Base-by-base conservation (phyloP, 1,139 yeast species). In the Tardiomyces blankii region DNA sequence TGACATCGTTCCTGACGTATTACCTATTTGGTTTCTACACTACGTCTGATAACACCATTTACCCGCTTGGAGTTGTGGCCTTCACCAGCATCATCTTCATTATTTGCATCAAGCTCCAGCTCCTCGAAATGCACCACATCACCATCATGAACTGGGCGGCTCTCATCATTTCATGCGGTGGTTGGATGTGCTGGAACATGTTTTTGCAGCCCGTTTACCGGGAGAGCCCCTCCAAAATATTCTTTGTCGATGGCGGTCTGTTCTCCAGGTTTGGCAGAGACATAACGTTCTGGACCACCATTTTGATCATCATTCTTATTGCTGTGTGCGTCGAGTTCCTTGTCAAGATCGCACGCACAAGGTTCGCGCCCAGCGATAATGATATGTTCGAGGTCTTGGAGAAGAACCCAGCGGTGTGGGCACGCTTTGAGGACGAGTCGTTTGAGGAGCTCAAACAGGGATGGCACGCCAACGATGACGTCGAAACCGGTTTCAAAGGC, bases 181-280 rank as follows among this genome's bases (percentile, higher is more conserved):
- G 97, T 0, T 93, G 93, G 80, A 70, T 82, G n/a, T 53, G 80
- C 5, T 91, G 96, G 96, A 80, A 86, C 61, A 73, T 84, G 49
- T 64, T 88, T 41, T 74, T 91, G 48, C 85, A 91, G 61, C 74
- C 72, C 7, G 66, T 89, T 18, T 83, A 86, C 61, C 67, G 78
- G 43, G 65, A 73, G 19, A 75, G 74, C 49, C 75, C 77, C 0
- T 70, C 78, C 1, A 68, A 78, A 44, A 84, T 85, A 18, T 91
- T 79, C 62, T 84, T 77, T 61, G 96, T 86, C 3, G 70, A 74
- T 12, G 72, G 77, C 52, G 94, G 91, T 0, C 69, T 91, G 43
- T 66, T 74, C 44, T 65, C 75, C 46, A 75, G 77, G 42, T 88
- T 87, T 69, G 98, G 98, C 12, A 66, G 56, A 19, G 96, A 91